phyloP scores from a whole-genome alignment of 2,329 filamentous ascomycete genomes.

The Aspergillus caelatus region DNA sequence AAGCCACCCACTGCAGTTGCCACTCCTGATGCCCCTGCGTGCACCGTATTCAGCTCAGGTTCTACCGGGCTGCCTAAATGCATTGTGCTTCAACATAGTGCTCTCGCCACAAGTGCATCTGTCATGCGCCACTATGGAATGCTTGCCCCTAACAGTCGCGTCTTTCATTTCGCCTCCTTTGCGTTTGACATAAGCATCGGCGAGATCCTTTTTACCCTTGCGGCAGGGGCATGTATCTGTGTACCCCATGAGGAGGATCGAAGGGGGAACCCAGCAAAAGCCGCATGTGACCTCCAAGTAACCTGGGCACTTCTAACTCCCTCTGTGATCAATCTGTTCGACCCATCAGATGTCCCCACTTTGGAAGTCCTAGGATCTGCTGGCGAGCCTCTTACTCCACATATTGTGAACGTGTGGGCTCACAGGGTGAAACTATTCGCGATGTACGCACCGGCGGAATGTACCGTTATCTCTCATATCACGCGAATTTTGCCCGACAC shows the following conservation, averaged over 20 bases:
- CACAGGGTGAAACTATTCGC: not conserved
- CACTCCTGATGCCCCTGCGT: conserved; percentile 9
- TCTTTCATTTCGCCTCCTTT: conserved; percentile 41
- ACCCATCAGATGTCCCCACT: conserved; percentile 28
- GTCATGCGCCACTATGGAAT: not conserved
- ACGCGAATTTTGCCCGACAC: too few species aligned
- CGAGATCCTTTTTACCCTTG: conserved; percentile 39
- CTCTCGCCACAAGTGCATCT: not conserved
- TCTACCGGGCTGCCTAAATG: conserved; percentile 25
- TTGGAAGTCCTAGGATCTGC: conserved; percentile 30
- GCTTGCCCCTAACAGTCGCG: not conserved
- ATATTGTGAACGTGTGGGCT: conserved; percentile 6
- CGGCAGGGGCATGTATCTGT: conserved; percentile 47
- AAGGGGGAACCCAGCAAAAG: conserved; percentile 37
- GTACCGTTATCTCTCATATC: conserved; percentile 1
- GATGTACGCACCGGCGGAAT: conserved; percentile 14
- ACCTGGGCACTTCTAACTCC: conserved; percentile 60
- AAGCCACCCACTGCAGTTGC: not conserved
- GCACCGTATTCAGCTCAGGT: conserved; percentile 24
- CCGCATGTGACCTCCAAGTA: conserved; percentile 19
- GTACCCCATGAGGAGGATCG: conserved; percentile 45
- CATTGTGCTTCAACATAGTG: conserved; percentile 19
- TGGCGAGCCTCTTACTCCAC: conserved; percentile 21
- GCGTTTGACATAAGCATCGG: conserved; percentile 42
- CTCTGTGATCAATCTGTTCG: conserved; percentile 47